Conservation (phyloP, 441 rosid genomes). For the Corymbia calophylla region DNA sequence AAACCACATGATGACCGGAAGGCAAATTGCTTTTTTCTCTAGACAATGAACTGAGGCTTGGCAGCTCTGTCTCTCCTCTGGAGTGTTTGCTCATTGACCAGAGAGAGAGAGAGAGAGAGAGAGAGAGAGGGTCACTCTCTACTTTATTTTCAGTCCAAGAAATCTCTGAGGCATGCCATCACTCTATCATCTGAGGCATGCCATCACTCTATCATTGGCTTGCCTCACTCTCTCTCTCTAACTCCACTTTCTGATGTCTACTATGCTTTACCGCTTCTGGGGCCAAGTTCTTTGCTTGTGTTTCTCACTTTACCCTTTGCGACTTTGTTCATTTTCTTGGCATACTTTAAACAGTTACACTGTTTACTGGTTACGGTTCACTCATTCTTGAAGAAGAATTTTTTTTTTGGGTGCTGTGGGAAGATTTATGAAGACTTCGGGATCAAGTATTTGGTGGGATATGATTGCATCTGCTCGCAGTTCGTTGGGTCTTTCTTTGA, state of each 20-base stretch:
- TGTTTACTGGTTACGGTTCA: background rate
- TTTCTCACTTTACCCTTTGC: background rate
- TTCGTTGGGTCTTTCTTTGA: slow-evolving; percentile 30
- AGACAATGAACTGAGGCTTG: slow-evolving; percentile 29
- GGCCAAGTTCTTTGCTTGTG: background rate
- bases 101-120: background rate
- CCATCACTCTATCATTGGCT: slow-evolving; percentile 1
- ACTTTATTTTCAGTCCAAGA: background rate
- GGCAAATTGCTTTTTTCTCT: slow-evolving; percentile 14
- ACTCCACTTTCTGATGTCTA: background rate
- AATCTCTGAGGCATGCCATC: background rate
- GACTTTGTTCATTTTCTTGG: background rate
- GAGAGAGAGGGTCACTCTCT: background rate
- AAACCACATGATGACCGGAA: slow-evolving; percentile 29
- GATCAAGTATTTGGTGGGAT: slow-evolving; percentile 22
- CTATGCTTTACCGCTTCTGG: background rate
- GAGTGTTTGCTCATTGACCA: slow-evolving; percentile 2
- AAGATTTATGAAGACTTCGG: slow-evolving; percentile 20
- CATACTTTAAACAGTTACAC: background rate
- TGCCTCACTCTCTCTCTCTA: slow-evolving; percentile 13
- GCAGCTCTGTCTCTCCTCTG: slow-evolving; percentile 32
- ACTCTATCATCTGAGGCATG: slow-evolving; percentile 3
- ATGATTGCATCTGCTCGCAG: slow-evolving; percentile 24
- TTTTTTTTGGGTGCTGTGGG: background rate
- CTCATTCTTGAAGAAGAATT: slow-evolving; percentile 13